Evolutionary conservation across 1,139 yeast genomes (phyloP), one percentile per base, ranked within the genome.

Genomic region (Scheffersomyces segobiensis): DNA sequence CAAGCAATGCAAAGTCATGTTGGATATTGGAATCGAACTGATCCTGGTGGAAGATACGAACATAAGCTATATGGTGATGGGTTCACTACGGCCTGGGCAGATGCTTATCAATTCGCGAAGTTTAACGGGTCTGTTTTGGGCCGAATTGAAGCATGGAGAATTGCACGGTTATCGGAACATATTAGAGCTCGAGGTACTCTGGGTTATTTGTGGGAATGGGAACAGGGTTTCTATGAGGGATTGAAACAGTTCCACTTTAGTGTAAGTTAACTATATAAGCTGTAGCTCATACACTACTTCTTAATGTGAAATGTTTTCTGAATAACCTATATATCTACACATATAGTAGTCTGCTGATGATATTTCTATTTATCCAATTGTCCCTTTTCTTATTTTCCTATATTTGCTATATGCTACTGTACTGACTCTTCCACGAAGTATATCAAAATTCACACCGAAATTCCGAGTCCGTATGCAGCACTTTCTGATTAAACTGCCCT

Each of bases 21-120:
- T 17, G 67, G 79, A 52, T 92, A 92, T 74, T 93, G 98, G 98
- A 75, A 84, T 59, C 68, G 72, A 10, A 85, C 84, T 59, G 85
- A 86, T 65, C 70, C 80, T 1, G 79, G 84, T 6, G 88, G 84
- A 58, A 81, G 83, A 21, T 90, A 87, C 76, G 96, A 93, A 67
- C 95, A 90, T 69, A 88, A 90, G 81, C 79, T 97, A 60, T 93
- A 78, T 70, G 82, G 84, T 63, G 95, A 88, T 46, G 99, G 96
- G 0, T 89, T 89, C 69, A 76, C 75, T 39, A 81, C 84, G 1
- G 97, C 89, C 0, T 90, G 96, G 90, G 72, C 78, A 1, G 98
- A 93, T 71, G 81, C 90, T 3, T 67, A 74, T 46, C 83, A 77
- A 50, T 93, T 93, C 77, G 88, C 89, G 46, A 77, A 82, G 62